Percentiles rank a stretch among this genome's conserved stretches.
phyloP scores from a whole-genome alignment of 306 rosid species.

The Rosa lucieae region DNA sequence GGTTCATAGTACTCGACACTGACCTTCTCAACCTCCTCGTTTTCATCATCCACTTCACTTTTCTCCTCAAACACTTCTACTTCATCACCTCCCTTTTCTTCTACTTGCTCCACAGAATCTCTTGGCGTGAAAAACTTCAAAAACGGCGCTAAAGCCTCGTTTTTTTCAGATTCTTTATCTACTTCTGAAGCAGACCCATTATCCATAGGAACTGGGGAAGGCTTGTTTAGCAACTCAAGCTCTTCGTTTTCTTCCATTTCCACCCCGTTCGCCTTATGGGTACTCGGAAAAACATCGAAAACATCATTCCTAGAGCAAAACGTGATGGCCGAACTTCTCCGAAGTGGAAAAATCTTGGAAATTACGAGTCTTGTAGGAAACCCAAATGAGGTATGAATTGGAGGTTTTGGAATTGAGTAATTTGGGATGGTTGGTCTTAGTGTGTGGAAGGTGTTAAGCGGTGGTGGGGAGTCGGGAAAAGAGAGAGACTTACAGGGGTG shows the following conservation, averaged over 20 bases:
- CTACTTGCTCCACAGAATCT: constrained; percentile 42
- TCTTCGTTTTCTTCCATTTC: constrained; percentile 50
- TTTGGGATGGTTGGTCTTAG: constrained; percentile 20
- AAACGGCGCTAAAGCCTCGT: constrained; percentile 75
- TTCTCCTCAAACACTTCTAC: constrained; percentile 44
- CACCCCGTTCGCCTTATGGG: constrained; percentile 44
- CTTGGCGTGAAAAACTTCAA: constrained; percentile 70
- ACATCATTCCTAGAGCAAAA: constrained; percentile 60
- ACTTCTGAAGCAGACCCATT: constrained; percentile 44
- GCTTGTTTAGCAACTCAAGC: constrained; percentile 71
- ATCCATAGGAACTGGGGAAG: constrained; percentile 48
- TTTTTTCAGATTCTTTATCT: constrained; percentile 37
- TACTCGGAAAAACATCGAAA: constrained; percentile 53
- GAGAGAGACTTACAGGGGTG: constrained; percentile 50
- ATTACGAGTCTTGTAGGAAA: constrained; percentile 22
- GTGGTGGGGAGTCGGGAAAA: constrained; percentile 25
- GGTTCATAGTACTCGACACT: constrained; percentile 88
- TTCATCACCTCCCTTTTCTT: constrained; percentile 32
- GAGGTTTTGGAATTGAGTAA: constrained; percentile 19
- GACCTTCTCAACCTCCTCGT: constrained; percentile 46
- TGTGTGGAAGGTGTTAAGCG: constrained; percentile 20
- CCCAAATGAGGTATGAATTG: constrained; percentile 26
- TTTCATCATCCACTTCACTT: constrained; percentile 26
- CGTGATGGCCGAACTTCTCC: constrained; percentile 34
- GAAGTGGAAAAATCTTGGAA: constrained; percentile 38